Evolutionary conservation across 2,329 filamentous ascomycete species (phyloP).

Genomic region (Arthroderma sp.): DNA sequence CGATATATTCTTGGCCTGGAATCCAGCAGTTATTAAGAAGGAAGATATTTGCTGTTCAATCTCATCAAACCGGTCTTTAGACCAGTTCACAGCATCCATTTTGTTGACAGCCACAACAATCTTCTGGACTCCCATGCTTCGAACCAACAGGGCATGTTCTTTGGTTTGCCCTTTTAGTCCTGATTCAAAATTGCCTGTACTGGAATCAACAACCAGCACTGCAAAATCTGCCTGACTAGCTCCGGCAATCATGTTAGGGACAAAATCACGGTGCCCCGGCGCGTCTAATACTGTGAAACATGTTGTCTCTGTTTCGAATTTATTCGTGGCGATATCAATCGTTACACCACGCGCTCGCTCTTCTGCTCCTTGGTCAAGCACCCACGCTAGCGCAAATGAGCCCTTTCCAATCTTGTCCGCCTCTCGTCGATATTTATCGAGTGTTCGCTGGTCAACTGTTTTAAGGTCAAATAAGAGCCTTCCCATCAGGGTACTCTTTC

Average conservation of each 20-base stretch:
- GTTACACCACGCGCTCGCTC: slow-evolving; percentile 84
- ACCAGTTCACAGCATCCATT: slow-evolving; percentile 78
- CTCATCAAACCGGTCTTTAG: slow-evolving; percentile 65
- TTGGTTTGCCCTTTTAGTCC: slow-evolving; percentile 87
- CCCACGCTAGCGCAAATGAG: slow-evolving; percentile 94
- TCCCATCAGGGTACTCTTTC: slow-evolving; percentile 96
- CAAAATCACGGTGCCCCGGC: slow-evolving; percentile 87
- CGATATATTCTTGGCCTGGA: slow-evolving; percentile 64
- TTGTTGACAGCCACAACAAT: slow-evolving; percentile 93
- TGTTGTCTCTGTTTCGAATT: slow-evolving; percentile 79
- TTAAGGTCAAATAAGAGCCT: slow-evolving; percentile 80
- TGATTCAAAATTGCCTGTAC: slow-evolving; percentile 82
- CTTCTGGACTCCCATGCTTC: slow-evolving; percentile 79
- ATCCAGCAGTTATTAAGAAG: slow-evolving; percentile 72
- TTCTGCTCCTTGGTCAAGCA: slow-evolving; percentile 82
- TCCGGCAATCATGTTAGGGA: slow-evolving; percentile 98
- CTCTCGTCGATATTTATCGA: slow-evolving; percentile 79
- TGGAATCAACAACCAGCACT: slow-evolving; percentile 83
- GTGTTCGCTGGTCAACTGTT: slow-evolving; percentile 72
- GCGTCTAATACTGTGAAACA: slow-evolving; percentile 91
- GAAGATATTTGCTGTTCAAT: slow-evolving; percentile 72
- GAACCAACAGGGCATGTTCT: slow-evolving; percentile 78
- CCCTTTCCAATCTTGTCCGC: slow-evolving; percentile 86
- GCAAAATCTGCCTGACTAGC: slow-evolving; percentile 93
- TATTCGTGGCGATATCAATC: slow-evolving; percentile 89